Conservation (phyloP, 768 basidiomycete genomes). For the Dioszegia aurantiaca region DNA sequence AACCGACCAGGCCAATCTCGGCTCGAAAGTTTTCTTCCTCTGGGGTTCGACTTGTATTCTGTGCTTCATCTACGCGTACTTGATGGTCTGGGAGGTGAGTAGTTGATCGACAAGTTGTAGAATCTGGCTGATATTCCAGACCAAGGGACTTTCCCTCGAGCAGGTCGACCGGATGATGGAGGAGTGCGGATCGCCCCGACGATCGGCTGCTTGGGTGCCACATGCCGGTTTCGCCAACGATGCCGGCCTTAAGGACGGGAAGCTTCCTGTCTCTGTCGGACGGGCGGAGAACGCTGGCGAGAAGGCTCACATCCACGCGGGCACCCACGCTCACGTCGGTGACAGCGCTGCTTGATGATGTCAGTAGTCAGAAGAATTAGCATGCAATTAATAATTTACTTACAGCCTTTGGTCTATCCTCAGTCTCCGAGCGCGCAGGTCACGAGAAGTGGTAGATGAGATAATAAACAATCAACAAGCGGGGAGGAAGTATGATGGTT, state of each 20-base stretch:
- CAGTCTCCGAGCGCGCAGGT: too few species aligned
- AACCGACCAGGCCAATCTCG: slow-evolving; percentile 45
- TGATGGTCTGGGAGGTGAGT: slow-evolving; percentile 66
- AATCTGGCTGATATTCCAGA: slow-evolving; percentile 44
- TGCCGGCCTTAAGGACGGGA: slow-evolving; percentile 38
- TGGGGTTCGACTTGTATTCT: slow-evolving; percentile 53
- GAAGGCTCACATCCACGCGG: slow-evolving; percentile 19
- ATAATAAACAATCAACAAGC: too few species aligned
- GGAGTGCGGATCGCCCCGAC: slow-evolving; percentile 33
- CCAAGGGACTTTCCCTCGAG: slow-evolving; percentile 64
- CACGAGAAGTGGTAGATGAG: too few species aligned
- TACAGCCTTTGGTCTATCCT: too few species aligned
- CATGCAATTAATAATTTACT: too few species aligned
- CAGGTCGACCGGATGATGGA: slow-evolving; percentile 48
- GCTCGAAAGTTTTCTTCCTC: slow-evolving; percentile 50
- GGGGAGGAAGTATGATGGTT: too few species aligned
- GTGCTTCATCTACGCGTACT: slow-evolving; percentile 69
- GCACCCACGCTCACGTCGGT: slow-evolving; percentile 3
- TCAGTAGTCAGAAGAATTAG: too few species aligned
- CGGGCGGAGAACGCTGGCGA: slow-evolving; percentile 7
- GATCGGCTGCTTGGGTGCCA: slow-evolving; percentile 51
- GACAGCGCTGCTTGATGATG: background rate
- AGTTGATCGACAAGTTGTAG: too few species aligned
- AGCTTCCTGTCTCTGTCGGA: slow-evolving; percentile 22
- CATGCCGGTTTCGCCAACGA: slow-evolving; percentile 48